Percentiles rank a stretch among this genome's conserved stretches.
Evolutionary conservation across 192 early-diverging fungal species (phyloP).

Genomic region (Cladochytrium replicatum): DNA sequence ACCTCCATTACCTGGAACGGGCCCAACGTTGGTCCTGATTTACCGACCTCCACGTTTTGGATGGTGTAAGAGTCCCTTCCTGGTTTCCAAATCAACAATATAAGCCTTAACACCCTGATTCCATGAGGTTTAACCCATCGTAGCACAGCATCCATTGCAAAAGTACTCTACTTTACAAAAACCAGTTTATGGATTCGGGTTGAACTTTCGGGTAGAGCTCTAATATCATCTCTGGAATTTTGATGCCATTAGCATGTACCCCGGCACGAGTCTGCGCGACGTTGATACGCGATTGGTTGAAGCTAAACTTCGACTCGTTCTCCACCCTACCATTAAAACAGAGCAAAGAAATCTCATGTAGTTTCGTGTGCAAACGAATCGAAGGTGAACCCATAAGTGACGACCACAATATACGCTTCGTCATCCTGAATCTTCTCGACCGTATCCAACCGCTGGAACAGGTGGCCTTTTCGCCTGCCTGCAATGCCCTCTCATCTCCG

Average conservation of each 20-base stretch:
- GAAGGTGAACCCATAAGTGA: conserved; percentile 39
- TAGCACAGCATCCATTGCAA: conserved; percentile 12
- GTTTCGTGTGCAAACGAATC: conserved; percentile 2
- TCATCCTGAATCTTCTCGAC: conserved; percentile 28
- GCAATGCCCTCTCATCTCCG: background rate
- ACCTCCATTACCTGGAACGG: too few relatives aligned
- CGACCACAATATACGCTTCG: conserved; percentile 47
- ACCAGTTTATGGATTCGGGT: too few relatives aligned
- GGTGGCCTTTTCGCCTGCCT: background rate
- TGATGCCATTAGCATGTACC: conserved; percentile 18
- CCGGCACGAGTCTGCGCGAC: conserved; percentile 26
- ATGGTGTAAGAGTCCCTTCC: too few relatives aligned
- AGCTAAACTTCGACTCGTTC: conserved; percentile 21
- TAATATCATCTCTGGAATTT: too few relatives aligned
- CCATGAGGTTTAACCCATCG: too few relatives aligned
- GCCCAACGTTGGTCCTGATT: too few relatives aligned
- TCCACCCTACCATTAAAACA: conserved; percentile 10
- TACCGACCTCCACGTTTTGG: too few relatives aligned
- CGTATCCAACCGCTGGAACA: conserved; percentile 17
- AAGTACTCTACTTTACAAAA: conserved; percentile 7
- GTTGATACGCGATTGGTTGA: conserved; percentile 20
- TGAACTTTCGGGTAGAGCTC: too few relatives aligned
- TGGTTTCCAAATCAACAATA: too few relatives aligned
- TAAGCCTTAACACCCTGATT: too few relatives aligned
- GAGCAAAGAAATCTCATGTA: background rate